A percentile compares a stretch with the other conserved stretches of the same genome.
These are phyloP conservation scores for Dalbergia oliveri DNA, from an alignment of 306 rosid species.

Conservation along the genomic window DNA sequence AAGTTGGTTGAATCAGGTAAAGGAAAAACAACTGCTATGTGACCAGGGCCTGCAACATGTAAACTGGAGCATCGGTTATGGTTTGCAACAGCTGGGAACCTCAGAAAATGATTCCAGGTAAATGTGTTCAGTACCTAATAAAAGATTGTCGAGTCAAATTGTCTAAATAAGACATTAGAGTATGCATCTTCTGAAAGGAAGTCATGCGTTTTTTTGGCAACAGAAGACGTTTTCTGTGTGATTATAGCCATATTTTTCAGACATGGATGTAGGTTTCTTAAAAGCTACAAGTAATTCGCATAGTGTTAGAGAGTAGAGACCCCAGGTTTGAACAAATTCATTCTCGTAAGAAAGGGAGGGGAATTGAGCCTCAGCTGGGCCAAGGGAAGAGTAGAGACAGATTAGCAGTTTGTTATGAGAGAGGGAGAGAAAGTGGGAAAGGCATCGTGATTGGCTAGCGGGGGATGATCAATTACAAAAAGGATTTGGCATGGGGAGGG, in stretches of 20 bases:
- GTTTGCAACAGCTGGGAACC: slow-evolving; percentile 61
- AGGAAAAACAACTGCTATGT: slow-evolving; percentile 85
- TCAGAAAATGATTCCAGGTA: slow-evolving; percentile 71
- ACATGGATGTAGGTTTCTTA: background rate
- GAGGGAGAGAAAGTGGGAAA: too few species aligned
- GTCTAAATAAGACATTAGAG: slow-evolving; percentile 17
- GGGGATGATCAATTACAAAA: too few species aligned
- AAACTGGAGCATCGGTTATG: slow-evolving; percentile 54
- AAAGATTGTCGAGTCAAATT: background rate
- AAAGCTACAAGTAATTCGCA: background rate
- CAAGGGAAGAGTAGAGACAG: too few species aligned
- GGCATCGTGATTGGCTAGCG: too few species aligned
- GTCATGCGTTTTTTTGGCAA: background rate
- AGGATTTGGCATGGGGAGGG: too few species aligned
- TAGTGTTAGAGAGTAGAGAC: too few species aligned
- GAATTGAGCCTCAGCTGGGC: too few species aligned
- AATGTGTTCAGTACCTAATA: slow-evolving; percentile 33
- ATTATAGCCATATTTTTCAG: slow-evolving; percentile 7
- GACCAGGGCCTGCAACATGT: slow-evolving; percentile 77
- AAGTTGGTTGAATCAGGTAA: slow-evolving; percentile 91
- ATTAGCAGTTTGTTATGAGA: too few species aligned
- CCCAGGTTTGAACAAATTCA: too few species aligned
- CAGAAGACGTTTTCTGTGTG: slow-evolving; percentile 14
- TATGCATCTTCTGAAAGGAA: slow-evolving; percentile 8
- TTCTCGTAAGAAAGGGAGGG: too few species aligned